phyloP scores from a whole-genome alignment of 73 alveolate species.

The Durusdinium trenchii region DNA sequence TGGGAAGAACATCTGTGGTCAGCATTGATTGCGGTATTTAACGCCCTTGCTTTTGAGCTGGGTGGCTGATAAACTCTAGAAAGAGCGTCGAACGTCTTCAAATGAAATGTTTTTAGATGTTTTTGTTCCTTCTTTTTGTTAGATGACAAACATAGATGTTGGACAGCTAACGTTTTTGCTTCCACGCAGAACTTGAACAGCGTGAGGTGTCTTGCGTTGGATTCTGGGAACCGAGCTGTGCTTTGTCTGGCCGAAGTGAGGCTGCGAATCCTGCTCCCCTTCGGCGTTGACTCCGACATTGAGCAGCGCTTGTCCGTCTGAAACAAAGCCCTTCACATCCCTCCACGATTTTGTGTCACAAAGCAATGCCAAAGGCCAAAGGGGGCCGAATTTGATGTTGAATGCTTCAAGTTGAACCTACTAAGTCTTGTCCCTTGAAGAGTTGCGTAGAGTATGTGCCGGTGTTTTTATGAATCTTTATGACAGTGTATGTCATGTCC shows the following conservation, averaged over 20 bases:
- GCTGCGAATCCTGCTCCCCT: slow-evolving; percentile 45
- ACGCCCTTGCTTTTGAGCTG: too few species aligned
- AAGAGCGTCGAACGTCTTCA: too few species aligned
- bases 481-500: background rate
- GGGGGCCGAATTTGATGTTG: background rate
- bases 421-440: background rate
- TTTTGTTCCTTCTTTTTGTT: too few species aligned
- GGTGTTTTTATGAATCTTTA: background rate
- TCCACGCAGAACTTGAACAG: background rate
- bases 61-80: too few species aligned
- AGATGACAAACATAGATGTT: background rate
- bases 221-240: too few species aligned
- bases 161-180: background rate
- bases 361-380: background rate
- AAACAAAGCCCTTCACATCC: background rate
- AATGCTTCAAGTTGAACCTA: background rate
- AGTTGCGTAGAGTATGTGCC: background rate
- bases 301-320: slow-evolving; percentile 62
- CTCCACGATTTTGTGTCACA: background rate
- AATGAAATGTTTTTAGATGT: too few species aligned
- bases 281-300: slow-evolving; percentile 59
- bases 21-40: too few species aligned
- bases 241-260: too few species aligned
- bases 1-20: too few species aligned
- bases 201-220: background rate